Percentiles rank a stretch among this genome's conserved stretches.
phyloP scores from a whole-genome alignment of 768 basidiomycete genomes.

The Calvatia gigantea region DNA sequence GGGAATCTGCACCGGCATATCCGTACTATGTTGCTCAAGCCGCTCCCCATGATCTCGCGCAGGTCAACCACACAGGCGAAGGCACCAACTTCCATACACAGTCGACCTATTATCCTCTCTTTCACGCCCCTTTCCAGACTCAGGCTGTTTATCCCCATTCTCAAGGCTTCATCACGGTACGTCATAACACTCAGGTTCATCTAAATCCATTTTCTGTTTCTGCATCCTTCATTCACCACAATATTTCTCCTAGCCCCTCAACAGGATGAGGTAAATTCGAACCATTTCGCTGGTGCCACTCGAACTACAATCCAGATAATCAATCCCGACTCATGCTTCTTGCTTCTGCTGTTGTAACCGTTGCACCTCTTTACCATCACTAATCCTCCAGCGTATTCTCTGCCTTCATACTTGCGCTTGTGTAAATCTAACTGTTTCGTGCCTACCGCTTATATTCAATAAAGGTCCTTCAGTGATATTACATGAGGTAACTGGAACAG shows the following conservation, averaged over 20 bases:
- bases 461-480: not conserved
- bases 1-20: constrained; percentile 47
- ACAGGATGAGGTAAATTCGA: constrained; percentile 15
- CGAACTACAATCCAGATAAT: constrained; percentile 1
- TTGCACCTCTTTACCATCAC: not conserved
- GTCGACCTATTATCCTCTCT: constrained; percentile 2
- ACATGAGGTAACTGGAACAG: not conserved
- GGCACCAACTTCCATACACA: not conserved
- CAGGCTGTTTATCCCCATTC: constrained; percentile 17
- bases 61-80: constrained; percentile 10
- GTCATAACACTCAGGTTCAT: constrained; percentile 26
- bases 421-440: not conserved
- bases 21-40: constrained; percentile 44
- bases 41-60: constrained; percentile 31
- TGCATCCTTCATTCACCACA: constrained; percentile 18
- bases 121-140: constrained; percentile 5
- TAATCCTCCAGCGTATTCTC: not conserved
- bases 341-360: not conserved
- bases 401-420: not conserved
- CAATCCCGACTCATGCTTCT: constrained; percentile 1
- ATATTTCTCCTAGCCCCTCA: constrained; percentile 16
- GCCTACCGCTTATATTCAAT: not conserved
- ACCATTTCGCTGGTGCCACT: not conserved
- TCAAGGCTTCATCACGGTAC: constrained; percentile 25
- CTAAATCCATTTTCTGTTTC: constrained; percentile 22